These are phyloP conservation scores for Aegilops sharonensis DNA, from an alignment of 176 grass and related monocot species.

Conservation along the genomic window DNA sequence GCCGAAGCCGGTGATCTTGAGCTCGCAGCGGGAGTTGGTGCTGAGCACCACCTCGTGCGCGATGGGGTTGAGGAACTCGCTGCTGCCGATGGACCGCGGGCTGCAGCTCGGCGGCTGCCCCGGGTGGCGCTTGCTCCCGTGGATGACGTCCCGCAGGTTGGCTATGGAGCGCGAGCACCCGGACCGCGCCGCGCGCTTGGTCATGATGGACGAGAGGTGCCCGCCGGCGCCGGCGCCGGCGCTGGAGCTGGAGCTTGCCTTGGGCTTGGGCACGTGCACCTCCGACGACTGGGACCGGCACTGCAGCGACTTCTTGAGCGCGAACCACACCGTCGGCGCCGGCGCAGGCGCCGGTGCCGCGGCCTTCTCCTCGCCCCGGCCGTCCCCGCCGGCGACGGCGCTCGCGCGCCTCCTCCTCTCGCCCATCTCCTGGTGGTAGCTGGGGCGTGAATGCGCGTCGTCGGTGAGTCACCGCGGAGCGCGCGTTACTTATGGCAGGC, in stretches of 20 bases:
- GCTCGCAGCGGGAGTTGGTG: slow-evolving; percentile 91
- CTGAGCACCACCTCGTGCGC: slow-evolving; percentile 91
- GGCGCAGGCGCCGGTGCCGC: background rate
- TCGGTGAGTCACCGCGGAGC: slow-evolving; percentile 17
- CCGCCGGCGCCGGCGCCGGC: background rate
- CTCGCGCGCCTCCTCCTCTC: slow-evolving; percentile 38
- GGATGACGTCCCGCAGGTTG: slow-evolving; percentile 94
- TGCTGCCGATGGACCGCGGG: slow-evolving; percentile 94
- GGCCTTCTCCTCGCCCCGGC: slow-evolving; percentile 25
- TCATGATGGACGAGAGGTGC: slow-evolving; percentile 37
- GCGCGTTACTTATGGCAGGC: slow-evolving; percentile 14
- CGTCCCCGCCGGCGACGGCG: background rate
- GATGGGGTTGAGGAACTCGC: slow-evolving; percentile 98
- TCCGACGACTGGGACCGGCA: slow-evolving; percentile 87
- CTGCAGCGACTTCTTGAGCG: slow-evolving; percentile 88
- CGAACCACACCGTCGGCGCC: slow-evolving; percentile 80
- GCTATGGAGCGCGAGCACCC: slow-evolving; percentile 91
- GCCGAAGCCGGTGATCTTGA: slow-evolving; percentile 82
- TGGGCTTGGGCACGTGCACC: slow-evolving; percentile 75
- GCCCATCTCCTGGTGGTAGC: slow-evolving; percentile 27
- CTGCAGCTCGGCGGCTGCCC: slow-evolving; percentile 76
- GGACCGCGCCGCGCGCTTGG: slow-evolving; percentile 62
- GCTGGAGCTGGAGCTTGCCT: background rate
- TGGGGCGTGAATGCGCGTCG: background rate
- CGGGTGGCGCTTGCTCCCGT: slow-evolving; percentile 95